Evolutionary conservation across 2,329 filamentous ascomycete genomes (phyloP), one percentile per base, ranked within the genome.

Genomic region (Dendrostoma leiphaemia): DNA sequence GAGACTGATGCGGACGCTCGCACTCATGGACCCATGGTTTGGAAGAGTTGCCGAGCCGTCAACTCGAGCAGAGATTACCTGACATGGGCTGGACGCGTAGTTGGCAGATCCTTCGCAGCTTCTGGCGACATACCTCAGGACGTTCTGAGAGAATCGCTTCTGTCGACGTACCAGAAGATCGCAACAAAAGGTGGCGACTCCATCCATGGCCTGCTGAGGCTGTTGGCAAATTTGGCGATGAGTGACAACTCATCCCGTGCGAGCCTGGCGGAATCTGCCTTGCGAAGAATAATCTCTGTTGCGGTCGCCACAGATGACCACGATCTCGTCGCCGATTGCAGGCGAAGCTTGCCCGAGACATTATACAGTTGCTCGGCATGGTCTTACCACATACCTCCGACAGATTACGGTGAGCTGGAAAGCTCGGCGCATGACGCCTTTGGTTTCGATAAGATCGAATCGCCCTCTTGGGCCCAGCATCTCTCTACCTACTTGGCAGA

Each of bases 21-120:
- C 12, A 68, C 72, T 1, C 83, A 86, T 64, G 82, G 85, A 2
- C 74, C 84, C 12, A 81, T 85, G 17, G 78, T 97, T 0, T 94
- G 88, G 86, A 85, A 86, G 65, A 91, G 89, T 38, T 89, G 91
- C 61, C 78, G 82, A 54, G 77, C 81, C n/a, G 75, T 80, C 34
- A 73, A 80, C 2, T 75, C 87, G 15, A 88, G 85, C 53, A 74
- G 81, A 24, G 80, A 84, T 15, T 97, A 94, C 66, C 74, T 91
- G 1, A 74, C 89, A 1, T 99, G 95, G 95, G 89, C 90, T 41
- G 92, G 90, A 3, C 82, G 87, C 59, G 88, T 92, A 2, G 77
- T 97, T 41, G 94, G 95, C 7, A 83, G 91, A 65, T 86, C 90
- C 0, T 97, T 92, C 70, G 85, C 88, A 35, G 82, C 89, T 15